Evolutionary conservation across 1,284 basidiomycete genomes (phyloP), one percentile per base, ranked within the genome.

Genomic region (Mycosarcoma maydis): DNA sequence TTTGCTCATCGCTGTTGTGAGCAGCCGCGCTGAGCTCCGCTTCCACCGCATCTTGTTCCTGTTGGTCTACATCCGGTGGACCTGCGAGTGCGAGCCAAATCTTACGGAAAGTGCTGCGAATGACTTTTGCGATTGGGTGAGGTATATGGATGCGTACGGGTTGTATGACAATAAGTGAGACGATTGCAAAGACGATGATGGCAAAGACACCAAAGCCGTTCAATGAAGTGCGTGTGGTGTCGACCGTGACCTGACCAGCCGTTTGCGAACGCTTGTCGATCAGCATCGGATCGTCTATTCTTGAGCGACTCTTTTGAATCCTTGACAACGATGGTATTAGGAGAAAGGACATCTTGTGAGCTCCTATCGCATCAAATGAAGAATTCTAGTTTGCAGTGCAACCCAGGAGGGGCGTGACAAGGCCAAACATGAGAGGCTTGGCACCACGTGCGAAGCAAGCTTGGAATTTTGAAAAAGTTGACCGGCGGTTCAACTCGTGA

Each of bases 141-240:
- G 78, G 78, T 4, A 80, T 40, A 3, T 52, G 76, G n/a, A 80
- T 62, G 34, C 49, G 49, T 19, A 80, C 38, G 1, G 78, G 78
- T 23, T 54, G 60, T 26, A 78, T 80, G 43, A 76, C 75, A 43
- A 80, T 52, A n/a, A 80, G 62, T 20, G 76, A 73, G 6, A 80
- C 77, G 38, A 64, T 38, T 22, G 77, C 74, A 44, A 80, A 78
- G 42, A 80, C 78, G 51, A 80, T 65, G 69, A 80, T 59, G 36
- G 76, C 70, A 39, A 80, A 78, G 47, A 80, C 66, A 30, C 78
- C 78, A 48, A 77, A 77, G n/a, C 76, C 77, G 46, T 78, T 70
- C 22, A 80, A 59, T 20, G 75, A 73, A 23, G 69, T 66, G 17
- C 68, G 52, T 8, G 46, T 58, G 27, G 37, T 66, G 34, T 71